Evolutionary conservation across 2,329 filamentous ascomycete species (phyloP).

Genomic region (Trichophyton simii): DNA sequence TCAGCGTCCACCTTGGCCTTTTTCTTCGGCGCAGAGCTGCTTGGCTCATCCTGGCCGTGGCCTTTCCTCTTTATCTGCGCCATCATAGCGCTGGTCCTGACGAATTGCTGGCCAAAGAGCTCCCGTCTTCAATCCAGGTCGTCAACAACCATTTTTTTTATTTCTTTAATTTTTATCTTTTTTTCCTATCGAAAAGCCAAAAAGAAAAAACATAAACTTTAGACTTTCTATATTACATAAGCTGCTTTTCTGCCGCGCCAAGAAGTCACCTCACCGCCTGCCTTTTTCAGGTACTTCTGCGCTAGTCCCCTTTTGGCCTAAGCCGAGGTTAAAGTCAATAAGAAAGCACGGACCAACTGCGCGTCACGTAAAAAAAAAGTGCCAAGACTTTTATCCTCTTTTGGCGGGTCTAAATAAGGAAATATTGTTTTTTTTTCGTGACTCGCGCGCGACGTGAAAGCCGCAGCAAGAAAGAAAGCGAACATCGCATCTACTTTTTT

Average conservation of each 20-base stretch:
- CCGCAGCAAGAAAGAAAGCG: background rate
- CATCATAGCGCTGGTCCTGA: slow-evolving; percentile 19
- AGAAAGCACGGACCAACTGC: background rate
- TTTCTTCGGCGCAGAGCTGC: slow-evolving; percentile 23
- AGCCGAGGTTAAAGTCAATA: background rate
- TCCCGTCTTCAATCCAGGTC: background rate
- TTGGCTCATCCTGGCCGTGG: slow-evolving; percentile 26
- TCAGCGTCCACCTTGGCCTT: slow-evolving; percentile 23
- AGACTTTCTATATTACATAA: slow-evolving; percentile 10
- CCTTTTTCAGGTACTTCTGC: background rate
- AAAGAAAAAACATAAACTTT: slow-evolving; percentile 3
- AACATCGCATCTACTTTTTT: too few species aligned
- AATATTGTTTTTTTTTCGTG: background rate
- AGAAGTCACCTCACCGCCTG: background rate
- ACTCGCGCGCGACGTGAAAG: background rate
- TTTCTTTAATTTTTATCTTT: too few species aligned
- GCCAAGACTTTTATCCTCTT: slow-evolving; percentile 4
- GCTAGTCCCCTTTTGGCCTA: background rate
- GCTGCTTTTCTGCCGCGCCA: background rate
- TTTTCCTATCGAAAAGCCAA: background rate
- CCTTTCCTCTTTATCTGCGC: slow-evolving; percentile 36
- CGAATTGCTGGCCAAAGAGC: background rate
- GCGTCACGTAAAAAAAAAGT: background rate
- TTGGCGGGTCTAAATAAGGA: background rate
- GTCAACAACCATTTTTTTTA: background rate